Conservation (phyloP, 768 basidiomycete genomes). For the Termitomyces sp. region DNA sequence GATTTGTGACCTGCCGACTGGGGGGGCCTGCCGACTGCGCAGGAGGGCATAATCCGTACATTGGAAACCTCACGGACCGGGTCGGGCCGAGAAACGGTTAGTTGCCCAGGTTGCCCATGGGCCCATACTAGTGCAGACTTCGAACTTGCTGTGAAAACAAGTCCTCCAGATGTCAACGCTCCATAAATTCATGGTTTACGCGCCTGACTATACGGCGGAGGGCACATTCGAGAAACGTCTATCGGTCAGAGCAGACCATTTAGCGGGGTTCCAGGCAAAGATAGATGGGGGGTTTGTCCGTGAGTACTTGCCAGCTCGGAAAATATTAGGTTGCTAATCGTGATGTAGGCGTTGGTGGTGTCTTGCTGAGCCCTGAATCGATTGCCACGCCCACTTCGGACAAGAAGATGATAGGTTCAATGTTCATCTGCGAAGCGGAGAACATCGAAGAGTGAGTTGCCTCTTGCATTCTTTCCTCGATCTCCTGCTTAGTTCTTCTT, state of each 20-base stretch:
- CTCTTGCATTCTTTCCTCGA: neutral
- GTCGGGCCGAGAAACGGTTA: neutral
- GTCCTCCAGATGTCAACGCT: constrained; percentile 2
- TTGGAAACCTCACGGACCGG: neutral
- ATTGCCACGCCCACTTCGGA: constrained; percentile 38
- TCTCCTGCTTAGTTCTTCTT: neutral
- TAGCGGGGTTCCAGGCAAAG: constrained; percentile 38
- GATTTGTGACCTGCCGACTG: too few relatives aligned
- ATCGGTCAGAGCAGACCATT: constrained; percentile 50
- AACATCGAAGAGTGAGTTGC: constrained; percentile 41
- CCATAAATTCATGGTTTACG: constrained; percentile 53
- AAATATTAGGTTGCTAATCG: neutral
- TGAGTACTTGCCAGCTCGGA: constrained; percentile 26
- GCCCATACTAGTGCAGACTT: too few relatives aligned
- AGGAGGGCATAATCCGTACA: too few relatives aligned
- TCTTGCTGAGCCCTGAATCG: constrained; percentile 57
- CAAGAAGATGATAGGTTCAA: constrained; percentile 61
- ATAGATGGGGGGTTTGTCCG: constrained; percentile 47
- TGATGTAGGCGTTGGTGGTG: constrained; percentile 53
- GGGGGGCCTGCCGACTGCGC: too few relatives aligned
- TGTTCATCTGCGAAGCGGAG: constrained; percentile 51
- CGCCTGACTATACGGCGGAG: constrained; percentile 61
- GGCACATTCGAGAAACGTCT: constrained; percentile 56
- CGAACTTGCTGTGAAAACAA: neutral
- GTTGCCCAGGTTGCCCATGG: too few relatives aligned